phyloP scores from a whole-genome alignment of 495 filamentous ascomycete species.

The Trichocladium uniseriatum region DNA sequence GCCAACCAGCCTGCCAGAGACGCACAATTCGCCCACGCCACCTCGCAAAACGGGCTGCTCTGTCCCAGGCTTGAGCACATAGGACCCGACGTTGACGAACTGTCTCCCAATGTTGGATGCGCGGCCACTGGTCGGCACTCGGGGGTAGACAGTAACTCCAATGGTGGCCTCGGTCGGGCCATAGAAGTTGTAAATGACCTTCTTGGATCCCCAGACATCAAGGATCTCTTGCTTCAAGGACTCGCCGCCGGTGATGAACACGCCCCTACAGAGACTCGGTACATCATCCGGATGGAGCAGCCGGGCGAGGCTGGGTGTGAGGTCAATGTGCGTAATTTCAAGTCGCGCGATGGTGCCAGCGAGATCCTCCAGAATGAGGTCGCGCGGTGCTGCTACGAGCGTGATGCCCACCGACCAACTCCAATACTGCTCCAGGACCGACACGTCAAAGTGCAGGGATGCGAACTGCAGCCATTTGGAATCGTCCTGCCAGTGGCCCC shows the following conservation, averaged over 20 bases:
- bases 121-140: slow-evolving; percentile 60
- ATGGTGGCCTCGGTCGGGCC: slow-evolving; percentile 90
- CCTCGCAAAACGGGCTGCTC: slow-evolving; percentile 65
- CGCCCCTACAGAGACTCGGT: slow-evolving; percentile 55
- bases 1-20: slow-evolving; percentile 76
- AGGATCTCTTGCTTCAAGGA: slow-evolving; percentile 63
- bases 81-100: slow-evolving; percentile 73
- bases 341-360: slow-evolving; percentile 57
- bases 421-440: slow-evolving; percentile 82
- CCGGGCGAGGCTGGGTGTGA: slow-evolving; percentile 60
- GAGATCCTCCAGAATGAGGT: slow-evolving; percentile 70
- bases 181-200: slow-evolving; percentile 65
- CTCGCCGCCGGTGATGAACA: slow-evolving; percentile 72
- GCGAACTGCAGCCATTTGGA: slow-evolving; percentile 83
- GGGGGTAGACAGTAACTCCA: slow-evolving; percentile 69
- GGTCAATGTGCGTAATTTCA: slow-evolving; percentile 76
- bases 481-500: slow-evolving; percentile 53
- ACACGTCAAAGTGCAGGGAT: slow-evolving; percentile 82
- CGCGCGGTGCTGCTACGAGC: slow-evolving; percentile 65
- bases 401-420: slow-evolving; percentile 79
- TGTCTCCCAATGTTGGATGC: slow-evolving; percentile 78
- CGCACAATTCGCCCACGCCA: slow-evolving; percentile 75
- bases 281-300: slow-evolving; percentile 56
- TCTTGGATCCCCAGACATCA: slow-evolving; percentile 54
- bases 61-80: slow-evolving; percentile 62